These are phyloP conservation scores for Penicillium diatomitis DNA, from an alignment of 495 filamentous ascomycete species.

Conservation along the genomic window DNA sequence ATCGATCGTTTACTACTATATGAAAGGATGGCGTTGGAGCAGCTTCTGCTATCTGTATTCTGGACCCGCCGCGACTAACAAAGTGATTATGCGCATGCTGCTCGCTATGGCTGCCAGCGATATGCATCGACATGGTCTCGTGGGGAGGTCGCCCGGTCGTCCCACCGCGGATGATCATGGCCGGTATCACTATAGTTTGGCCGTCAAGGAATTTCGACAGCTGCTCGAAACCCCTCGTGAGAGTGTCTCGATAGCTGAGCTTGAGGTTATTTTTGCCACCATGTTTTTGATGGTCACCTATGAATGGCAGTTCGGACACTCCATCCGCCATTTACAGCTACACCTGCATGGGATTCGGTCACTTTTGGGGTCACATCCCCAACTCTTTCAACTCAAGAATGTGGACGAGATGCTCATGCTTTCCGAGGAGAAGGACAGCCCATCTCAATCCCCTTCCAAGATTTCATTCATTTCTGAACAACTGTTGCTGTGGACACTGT, in stretches of 20 bases:
- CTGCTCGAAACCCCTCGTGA: slow-evolving; percentile 25
- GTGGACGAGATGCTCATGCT: slow-evolving; percentile 25
- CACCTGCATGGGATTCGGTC: slow-evolving; percentile 35
- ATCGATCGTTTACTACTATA: slow-evolving; percentile 33
- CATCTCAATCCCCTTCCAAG: slow-evolving; percentile 5
- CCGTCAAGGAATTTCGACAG: slow-evolving; percentile 36
- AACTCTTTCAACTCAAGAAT: slow-evolving; percentile 28
- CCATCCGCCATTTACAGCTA: slow-evolving; percentile 31
- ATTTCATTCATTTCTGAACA: slow-evolving; percentile 35
- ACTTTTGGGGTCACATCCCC: slow-evolving; percentile 29
- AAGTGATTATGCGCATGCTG: slow-evolving; percentile 38
- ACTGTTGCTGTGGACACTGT: slow-evolving; percentile 34
- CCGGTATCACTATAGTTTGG: slow-evolving; percentile 33
- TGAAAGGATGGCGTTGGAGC: slow-evolving; percentile 37
- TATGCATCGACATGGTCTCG: slow-evolving; percentile 31
- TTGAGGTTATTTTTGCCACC: slow-evolving; percentile 33
- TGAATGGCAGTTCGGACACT: slow-evolving; percentile 37
- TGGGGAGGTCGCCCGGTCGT: slow-evolving; percentile 20
- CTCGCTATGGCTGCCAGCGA: slow-evolving; percentile 32
- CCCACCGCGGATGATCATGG: slow-evolving; percentile 30
- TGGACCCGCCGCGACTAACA: slow-evolving; percentile 28
- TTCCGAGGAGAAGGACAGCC: slow-evolving; percentile 5
- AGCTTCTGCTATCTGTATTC: slow-evolving; percentile 33
- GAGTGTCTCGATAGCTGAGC: slow-evolving; percentile 19
- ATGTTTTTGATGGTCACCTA: slow-evolving; percentile 37